A percentile compares a stretch with the other conserved stretches of the same genome.
phyloP scores from a whole-genome alignment of 495 filamentous ascomycete genomes.

The Trichoderma virens region DNA sequence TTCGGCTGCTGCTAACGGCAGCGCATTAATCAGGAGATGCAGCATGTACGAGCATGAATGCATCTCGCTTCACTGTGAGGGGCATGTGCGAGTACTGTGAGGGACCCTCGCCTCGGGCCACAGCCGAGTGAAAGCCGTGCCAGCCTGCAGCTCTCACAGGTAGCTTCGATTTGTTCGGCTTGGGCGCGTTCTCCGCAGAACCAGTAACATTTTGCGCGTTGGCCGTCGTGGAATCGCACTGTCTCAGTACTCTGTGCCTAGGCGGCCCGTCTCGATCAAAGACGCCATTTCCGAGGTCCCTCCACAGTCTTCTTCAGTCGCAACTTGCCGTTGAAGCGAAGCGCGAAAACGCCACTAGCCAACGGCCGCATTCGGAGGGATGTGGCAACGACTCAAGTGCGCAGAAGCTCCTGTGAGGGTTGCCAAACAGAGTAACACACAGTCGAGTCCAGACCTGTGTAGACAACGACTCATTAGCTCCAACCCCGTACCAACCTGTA shows the following conservation, averaged over 20 bases:
- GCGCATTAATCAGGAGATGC: neutral
- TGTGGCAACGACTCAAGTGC: slow-evolving; percentile 4
- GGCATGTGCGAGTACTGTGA: neutral
- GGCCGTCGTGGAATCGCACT: neutral
- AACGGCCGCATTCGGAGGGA: neutral
- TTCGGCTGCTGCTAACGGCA: neutral
- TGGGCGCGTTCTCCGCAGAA: neutral
- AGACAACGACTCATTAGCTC: neutral
- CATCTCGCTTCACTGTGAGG: neutral
- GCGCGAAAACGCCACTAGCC: neutral
- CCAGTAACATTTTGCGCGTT: neutral
- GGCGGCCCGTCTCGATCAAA: neutral
- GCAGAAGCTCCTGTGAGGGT: neutral
- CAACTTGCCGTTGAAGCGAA: neutral
- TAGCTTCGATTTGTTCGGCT: neutral
- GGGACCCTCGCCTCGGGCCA: neutral
- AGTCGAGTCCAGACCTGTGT: neutral
- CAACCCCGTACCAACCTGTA: neutral
- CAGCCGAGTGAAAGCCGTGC: neutral
- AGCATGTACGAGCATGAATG: neutral
- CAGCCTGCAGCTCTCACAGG: neutral
- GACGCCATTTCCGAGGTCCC: neutral
- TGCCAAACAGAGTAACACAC: neutral
- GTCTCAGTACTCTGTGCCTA: neutral
- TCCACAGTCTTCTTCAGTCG: neutral